phyloP scores from a whole-genome alignment of 78 protist genomes.

The Guillardia theta region DNA sequence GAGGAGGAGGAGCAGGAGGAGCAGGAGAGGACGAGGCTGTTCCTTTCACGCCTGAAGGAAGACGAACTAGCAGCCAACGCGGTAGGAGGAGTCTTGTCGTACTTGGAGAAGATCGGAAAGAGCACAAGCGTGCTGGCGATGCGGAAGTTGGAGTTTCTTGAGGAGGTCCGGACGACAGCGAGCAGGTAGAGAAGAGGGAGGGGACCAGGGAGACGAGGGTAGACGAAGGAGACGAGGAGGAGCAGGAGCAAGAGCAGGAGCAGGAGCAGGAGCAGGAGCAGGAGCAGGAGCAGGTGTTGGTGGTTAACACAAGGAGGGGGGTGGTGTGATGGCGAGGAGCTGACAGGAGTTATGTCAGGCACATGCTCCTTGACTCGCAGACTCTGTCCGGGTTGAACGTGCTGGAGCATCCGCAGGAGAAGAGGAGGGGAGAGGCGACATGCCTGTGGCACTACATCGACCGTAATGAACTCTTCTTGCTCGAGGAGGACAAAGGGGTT shows the following conservation, averaged over 20 bases:
- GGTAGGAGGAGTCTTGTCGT: neutral
- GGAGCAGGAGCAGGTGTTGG: too few relatives aligned
- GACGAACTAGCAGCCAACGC: neutral
- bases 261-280: too few relatives aligned
- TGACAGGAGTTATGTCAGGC: neutral
- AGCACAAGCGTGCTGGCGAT: neutral
- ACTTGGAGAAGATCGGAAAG: neutral
- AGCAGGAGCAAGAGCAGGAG: too few relatives aligned
- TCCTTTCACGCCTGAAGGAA: neutral
- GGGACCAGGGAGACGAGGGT: too few relatives aligned
- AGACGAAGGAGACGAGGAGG: too few relatives aligned
- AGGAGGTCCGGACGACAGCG: too few relatives aligned
- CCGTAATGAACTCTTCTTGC: neutral
- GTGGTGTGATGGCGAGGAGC: neutral
- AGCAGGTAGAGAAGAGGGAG: too few relatives aligned
- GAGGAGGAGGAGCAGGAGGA: neutral
- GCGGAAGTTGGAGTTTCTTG: neutral
- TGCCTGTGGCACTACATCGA: neutral
- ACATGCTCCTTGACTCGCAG: slow-evolving; percentile 11
- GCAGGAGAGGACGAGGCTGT: neutral
- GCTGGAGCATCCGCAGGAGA: neutral
- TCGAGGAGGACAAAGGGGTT: neutral
- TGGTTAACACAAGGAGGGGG: neutral
- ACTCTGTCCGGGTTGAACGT: neutral
- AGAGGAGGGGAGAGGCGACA: neutral